phyloP scores from a whole-genome alignment of 2,329 filamentous ascomycete species.

The Penicillium sp. region DNA sequence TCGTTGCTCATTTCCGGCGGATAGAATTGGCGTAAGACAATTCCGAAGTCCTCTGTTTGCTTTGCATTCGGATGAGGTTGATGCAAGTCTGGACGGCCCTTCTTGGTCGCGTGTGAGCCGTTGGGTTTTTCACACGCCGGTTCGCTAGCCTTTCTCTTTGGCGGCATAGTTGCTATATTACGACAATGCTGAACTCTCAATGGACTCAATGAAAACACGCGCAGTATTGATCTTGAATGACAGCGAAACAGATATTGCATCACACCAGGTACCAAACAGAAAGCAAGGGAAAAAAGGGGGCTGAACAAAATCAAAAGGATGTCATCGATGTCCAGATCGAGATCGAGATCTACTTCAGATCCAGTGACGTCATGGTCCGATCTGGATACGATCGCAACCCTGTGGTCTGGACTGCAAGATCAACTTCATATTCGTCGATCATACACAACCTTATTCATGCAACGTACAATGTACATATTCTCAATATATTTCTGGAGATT shows the following conservation, averaged over 20 bases:
- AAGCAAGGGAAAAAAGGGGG: neutral
- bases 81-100: conserved; percentile 15
- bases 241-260: neutral
- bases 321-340: neutral
- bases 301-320: neutral
- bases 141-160: conserved; percentile 28
- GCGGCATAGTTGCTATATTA: conserved; percentile 19
- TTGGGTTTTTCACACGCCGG: conserved; percentile 5
- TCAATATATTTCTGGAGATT: too few species aligned
- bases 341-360: neutral
- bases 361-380: conserved; percentile 3
- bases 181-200: neutral
- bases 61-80: conserved; percentile 38
- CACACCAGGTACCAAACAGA: neutral
- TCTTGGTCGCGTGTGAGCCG: conserved; percentile 19
- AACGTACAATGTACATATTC: too few species aligned
- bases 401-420: neutral
- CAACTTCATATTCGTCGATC: too few species aligned
- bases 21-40: conserved; percentile 74
- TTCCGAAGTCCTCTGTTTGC: conserved; percentile 54
- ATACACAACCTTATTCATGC: too few species aligned
- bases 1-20: conserved; percentile 82
- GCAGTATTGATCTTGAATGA: neutral
- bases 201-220: neutral
- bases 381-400: neutral